Conservation (phyloP, 257 asterid species). For the Scutellaria minor region DNA sequence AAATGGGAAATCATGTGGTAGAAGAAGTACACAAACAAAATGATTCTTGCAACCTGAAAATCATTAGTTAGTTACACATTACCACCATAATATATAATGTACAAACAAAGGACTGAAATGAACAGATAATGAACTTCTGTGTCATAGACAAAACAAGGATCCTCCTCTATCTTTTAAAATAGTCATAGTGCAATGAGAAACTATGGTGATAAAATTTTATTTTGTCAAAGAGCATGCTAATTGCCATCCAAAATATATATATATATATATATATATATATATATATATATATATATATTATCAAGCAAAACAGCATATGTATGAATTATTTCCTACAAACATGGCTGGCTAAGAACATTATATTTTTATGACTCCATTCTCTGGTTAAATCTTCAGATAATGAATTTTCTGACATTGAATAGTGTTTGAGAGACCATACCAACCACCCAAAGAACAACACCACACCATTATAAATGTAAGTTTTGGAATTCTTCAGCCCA, state of each 20-base stretch:
- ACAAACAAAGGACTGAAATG: constrained; percentile 26
- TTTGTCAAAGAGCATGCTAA: background rate
- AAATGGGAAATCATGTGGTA: constrained; percentile 79
- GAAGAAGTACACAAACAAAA: constrained; percentile 71
- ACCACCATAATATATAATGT: constrained; percentile 12
- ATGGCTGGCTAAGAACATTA: background rate
- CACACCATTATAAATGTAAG: constrained; percentile 74
- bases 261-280: background rate
- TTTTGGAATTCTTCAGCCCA: constrained; percentile 71
- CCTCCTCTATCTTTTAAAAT: background rate
- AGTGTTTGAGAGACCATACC: constrained; percentile 57
- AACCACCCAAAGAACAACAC: constrained; percentile 93
- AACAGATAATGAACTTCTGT: constrained; percentile 6
- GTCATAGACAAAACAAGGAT: background rate
- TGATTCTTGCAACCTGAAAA: constrained; percentile 83
- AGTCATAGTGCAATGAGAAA: background rate
- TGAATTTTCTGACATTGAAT: constrained; percentile 22
- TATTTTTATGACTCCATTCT: background rate
- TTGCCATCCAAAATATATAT: background rate
- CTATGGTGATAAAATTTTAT: background rate
- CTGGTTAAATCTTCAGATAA: background rate
- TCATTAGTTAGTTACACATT: constrained; percentile 30
- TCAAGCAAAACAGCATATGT: background rate
- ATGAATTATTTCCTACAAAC: constrained; percentile 5
- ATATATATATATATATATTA: background rate